These are phyloP conservation scores for Pyrenophora seminiperda DNA, from an alignment of 2,329 filamentous ascomycete genomes.

Conservation along the genomic window DNA sequence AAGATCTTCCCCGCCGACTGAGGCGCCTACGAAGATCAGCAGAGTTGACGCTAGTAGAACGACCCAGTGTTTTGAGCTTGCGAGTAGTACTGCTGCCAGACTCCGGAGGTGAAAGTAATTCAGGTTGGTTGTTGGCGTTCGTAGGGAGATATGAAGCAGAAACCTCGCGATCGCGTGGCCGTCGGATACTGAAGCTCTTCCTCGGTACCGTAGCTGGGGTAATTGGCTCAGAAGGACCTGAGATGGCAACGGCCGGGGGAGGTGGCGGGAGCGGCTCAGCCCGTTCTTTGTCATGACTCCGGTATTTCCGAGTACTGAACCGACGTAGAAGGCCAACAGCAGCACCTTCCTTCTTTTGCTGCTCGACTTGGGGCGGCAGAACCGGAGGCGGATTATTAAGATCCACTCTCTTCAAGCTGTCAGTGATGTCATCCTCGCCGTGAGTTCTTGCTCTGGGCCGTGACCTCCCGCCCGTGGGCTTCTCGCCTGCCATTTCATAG, in stretches of 20 bases:
- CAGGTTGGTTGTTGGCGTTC: slow-evolving; percentile 70
- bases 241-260: slow-evolving; percentile 79
- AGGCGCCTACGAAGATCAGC: slow-evolving; percentile 76
- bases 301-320: slow-evolving; percentile 84
- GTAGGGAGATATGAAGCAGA: slow-evolving; percentile 56
- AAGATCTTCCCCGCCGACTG: slow-evolving; percentile 59
- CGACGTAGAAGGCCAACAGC: slow-evolving; percentile 83
- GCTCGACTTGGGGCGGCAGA: slow-evolving; percentile 59
- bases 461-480: slow-evolving; percentile 79
- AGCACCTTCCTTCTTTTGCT: slow-evolving; percentile 81
- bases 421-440: slow-evolving; percentile 86
- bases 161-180: slow-evolving; percentile 61
- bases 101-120: slow-evolving; percentile 75
- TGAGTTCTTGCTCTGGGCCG: slow-evolving; percentile 88
- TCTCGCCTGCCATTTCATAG: slow-evolving; percentile 90
- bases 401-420: slow-evolving; percentile 71
- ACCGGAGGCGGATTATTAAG: slow-evolving; percentile 57
- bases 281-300: slow-evolving; percentile 59
- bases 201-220: slow-evolving; percentile 65
- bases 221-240: slow-evolving; percentile 69
- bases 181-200: slow-evolving; percentile 87
- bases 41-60: slow-evolving; percentile 91
- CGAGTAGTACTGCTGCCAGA: slow-evolving; percentile 62
- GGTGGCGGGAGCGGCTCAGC: slow-evolving; percentile 68
- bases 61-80: slow-evolving; percentile 71